Conservation (phyloP, 163 green algal species). For the Coccomyxa subellipsoidea region DNA sequence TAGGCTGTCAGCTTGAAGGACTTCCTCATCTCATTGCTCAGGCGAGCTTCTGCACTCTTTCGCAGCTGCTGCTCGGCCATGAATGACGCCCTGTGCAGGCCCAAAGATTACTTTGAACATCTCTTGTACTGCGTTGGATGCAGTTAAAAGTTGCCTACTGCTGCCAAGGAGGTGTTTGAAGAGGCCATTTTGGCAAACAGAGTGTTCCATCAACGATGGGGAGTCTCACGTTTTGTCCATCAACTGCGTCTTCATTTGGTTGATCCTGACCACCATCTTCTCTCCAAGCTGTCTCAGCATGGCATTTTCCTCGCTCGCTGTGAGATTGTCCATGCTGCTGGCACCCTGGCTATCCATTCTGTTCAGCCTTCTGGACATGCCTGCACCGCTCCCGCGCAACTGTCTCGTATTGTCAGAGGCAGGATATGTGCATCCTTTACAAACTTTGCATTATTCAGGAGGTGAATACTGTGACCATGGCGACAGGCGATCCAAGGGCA, state of each 20-base stretch:
- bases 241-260: background rate
- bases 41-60: background rate
- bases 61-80: background rate
- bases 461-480: no score
- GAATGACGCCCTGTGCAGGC: background rate
- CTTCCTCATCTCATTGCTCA: background rate
- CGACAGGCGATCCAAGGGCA: no score
- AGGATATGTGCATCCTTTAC: no score
- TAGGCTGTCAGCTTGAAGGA: background rate
- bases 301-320: background rate
- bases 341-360: background rate
- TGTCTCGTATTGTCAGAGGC: no score
- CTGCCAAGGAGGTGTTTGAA: no score
- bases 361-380: background rate
- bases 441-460: no score
- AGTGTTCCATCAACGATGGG: background rate
- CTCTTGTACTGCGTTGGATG: background rate
- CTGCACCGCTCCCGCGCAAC: no score
- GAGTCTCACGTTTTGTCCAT: conserved; percentile 1
- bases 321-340: background rate
- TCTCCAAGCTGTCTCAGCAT: background rate
- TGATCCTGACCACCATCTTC: background rate
- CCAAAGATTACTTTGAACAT: background rate
- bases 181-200: background rate
- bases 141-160: background rate